Base-by-base conservation (phyloP, 192 early-diverging fungal genomes). In the Coemansia sp. region DNA sequence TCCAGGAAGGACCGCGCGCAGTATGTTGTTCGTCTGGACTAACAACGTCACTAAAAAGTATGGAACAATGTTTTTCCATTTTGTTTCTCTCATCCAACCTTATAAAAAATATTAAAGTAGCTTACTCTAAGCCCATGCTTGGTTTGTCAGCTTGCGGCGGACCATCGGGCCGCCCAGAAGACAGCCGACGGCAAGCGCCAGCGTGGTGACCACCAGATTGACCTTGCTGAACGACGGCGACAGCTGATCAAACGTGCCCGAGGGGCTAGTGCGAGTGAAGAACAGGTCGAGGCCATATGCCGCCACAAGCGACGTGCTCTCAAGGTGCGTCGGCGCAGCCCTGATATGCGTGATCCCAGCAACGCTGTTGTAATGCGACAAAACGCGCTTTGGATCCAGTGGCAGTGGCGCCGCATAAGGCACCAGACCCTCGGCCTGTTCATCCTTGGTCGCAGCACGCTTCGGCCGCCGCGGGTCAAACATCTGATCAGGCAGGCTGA, bases 211-310 rank as follows among this genome's bases (percentile, higher is more conserved):
- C 44, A 95, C 69, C 67, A 99, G 73, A 55, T 88, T 86, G 15
- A 78, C 69, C 62, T 96, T 95, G 67, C 84, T 92, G 78, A 99
- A 99, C 57, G 90, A 86, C 67, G 94, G 90, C 71, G 88, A 89
- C 57, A 99, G 73, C 47, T 91, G 82, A 78, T 99, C 97, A 79
- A 99, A 99, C 7, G 86, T 84, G 61, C 91, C 90, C 46, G 87
- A 90, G 18, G 97, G 95, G 44, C 84, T 86, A 24, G 85, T 79
- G 39, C 88, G 85, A 5, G 86, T 89, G 55, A 90, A 87, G 82
- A 94, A 99, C 50, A 95, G 53, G 62, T 99, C 97, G 41, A 93
- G 80, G 14, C 97, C 97, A 67, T 87, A 96, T 0, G 89, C 86
- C 15, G 88, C 73, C 9, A 95, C 90, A 33, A 99, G 76, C 13